phyloP scores from a whole-genome alignment of 164 flowering plant genomes.

The Nymphaea thermarum region DNA sequence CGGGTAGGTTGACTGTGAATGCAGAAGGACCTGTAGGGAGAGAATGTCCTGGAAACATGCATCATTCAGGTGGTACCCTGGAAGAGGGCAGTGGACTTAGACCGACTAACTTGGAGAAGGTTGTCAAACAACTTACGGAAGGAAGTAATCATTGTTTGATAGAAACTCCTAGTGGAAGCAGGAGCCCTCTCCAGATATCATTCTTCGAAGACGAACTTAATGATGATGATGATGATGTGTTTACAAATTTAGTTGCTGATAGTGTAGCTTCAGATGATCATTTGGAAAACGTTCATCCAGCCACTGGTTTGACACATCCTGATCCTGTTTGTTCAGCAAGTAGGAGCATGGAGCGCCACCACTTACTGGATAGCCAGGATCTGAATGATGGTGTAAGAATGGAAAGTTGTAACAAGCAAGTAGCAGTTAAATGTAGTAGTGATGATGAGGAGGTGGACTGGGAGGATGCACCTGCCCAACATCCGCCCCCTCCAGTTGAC shows the following conservation, averaged over 20 bases:
- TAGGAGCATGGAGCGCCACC: not conserved
- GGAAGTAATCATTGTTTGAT: conserved; percentile 5
- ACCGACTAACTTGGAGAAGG: not conserved
- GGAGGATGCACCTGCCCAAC: conserved; percentile 47
- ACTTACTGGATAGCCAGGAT: not conserved
- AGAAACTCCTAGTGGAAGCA: conserved; percentile 5
- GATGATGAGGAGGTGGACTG: conserved; percentile 64
- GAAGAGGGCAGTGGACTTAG: not conserved
- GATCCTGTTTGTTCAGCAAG: not conserved
- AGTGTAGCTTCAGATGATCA: conserved; percentile 11
- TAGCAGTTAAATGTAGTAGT: conserved; percentile 3
- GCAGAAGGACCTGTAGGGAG: not conserved
- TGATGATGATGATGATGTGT: conserved; percentile 52
- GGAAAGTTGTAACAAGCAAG: not conserved
- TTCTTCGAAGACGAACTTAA: conserved; percentile 32
- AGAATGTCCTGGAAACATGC: not conserved
- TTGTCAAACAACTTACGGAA: not conserved
- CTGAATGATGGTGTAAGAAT: not conserved
- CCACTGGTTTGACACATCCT: not conserved
- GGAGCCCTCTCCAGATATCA: conserved; percentile 38
- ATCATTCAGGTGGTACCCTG: not conserved
- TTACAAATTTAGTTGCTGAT: conserved; percentile 56
- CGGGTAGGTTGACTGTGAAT: not conserved
- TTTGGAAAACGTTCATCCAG: not conserved
- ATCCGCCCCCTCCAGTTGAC: conserved; percentile 13